Percentiles rank a stretch among this genome's conserved stretches.
Evolutionary conservation across 2,329 filamentous ascomycete genomes (phyloP).

Genomic region (Thyridium curvatum): DNA sequence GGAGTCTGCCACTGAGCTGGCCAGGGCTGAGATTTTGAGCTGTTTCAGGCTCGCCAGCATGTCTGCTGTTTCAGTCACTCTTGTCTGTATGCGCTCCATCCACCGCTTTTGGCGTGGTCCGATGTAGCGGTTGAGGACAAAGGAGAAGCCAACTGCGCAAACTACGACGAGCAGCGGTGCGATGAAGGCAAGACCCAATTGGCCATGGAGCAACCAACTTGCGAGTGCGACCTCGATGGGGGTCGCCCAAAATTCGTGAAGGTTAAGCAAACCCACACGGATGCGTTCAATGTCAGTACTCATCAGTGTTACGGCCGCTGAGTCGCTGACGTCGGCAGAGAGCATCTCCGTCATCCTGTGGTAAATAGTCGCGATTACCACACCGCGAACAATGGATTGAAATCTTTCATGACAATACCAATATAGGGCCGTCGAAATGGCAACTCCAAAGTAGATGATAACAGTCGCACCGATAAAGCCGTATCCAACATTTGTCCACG

Average conservation of each 20-base stretch:
- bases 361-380: constrained; percentile 22
- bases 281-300: constrained; percentile 29
- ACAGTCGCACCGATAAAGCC: constrained; percentile 24
- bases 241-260: constrained; percentile 29
- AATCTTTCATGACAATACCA: constrained; percentile 21
- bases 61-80: constrained; percentile 15
- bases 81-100: constrained; percentile 21
- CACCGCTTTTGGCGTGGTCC: constrained; percentile 17
- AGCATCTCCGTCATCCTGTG: constrained; percentile 19
- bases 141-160: constrained; percentile 12
- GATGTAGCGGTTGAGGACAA: constrained; percentile 8
- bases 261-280: constrained; percentile 15
- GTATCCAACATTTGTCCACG: constrained; percentile 17
- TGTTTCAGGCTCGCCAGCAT: constrained; percentile 19
- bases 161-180: constrained; percentile 22
- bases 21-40: constrained; percentile 22
- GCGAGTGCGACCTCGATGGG: constrained; percentile 22
- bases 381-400: constrained; percentile 20
- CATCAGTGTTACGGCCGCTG: constrained; percentile 29
- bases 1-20: constrained; percentile 13
- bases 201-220: constrained; percentile 21
- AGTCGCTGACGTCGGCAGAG: constrained; percentile 14
- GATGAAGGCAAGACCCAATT: constrained; percentile 22
- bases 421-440: constrained; percentile 23
- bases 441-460: constrained; percentile 24